A percentile compares a stretch with the other conserved stretches of the same genome.
phyloP scores from a whole-genome alignment of 2,329 filamentous ascomycete genomes.

The Claviceps pusilla region DNA sequence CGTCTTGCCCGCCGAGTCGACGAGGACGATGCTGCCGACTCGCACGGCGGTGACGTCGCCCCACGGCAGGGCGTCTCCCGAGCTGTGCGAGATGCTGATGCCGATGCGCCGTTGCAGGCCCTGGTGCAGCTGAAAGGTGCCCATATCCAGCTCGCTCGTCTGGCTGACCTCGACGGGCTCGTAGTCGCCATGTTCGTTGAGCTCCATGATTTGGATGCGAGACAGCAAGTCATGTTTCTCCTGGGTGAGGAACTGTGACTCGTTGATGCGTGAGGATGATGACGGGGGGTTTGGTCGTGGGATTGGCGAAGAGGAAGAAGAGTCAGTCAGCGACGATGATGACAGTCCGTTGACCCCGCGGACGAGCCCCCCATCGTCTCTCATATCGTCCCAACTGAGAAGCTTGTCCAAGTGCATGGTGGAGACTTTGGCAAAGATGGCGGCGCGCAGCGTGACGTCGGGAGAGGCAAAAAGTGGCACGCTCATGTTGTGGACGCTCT shows the following conservation, averaged over 20 bases:
- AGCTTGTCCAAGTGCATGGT: conserved; percentile 93
- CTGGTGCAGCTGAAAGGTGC: conserved; percentile 89
- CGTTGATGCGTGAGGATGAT: conserved; percentile 52
- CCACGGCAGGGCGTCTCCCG: conserved; percentile 78
- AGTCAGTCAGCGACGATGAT: background rate
- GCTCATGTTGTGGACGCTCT: conserved; percentile 97
- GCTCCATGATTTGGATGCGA: conserved; percentile 74
- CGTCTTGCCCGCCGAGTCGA: conserved; percentile 74
- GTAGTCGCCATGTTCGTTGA: conserved; percentile 83
- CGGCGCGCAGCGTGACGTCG: conserved; percentile 64
- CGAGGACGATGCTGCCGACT: conserved; percentile 65
- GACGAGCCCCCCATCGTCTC: conserved; percentile 61
- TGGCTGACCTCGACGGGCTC: conserved; percentile 86
- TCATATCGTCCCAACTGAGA: conserved; percentile 97
- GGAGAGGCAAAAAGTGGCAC: conserved; percentile 59
- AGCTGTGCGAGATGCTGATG: conserved; percentile 80
- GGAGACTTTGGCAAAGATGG: conserved; percentile 82
- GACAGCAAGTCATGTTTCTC: conserved; percentile 89
- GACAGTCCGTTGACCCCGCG: conserved; percentile 32
- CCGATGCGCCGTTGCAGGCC: conserved; percentile 79
- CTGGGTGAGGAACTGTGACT: conserved; percentile 84
- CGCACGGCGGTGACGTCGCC: conserved; percentile 63
- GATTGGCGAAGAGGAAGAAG: background rate
- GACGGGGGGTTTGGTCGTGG: background rate
- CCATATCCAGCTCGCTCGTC: conserved; percentile 66